phyloP scores from a whole-genome alignment of 257 asterid species.

The Anisodus tanguticus region DNA sequence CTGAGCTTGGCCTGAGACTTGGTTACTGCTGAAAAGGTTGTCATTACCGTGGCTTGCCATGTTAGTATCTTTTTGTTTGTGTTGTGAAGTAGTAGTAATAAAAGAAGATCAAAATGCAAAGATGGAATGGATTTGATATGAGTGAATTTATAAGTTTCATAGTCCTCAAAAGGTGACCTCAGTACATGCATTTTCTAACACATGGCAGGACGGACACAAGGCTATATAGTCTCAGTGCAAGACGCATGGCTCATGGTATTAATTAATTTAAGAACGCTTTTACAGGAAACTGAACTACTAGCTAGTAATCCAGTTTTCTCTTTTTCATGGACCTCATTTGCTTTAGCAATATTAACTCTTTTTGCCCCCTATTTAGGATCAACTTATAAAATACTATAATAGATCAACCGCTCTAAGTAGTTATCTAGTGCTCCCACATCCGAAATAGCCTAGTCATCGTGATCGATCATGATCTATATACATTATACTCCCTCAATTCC shows the following conservation, averaged over 20 bases:
- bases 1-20: slow-evolving; percentile 2
- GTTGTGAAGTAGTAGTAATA: background rate
- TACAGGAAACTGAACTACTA: background rate
- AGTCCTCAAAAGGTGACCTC: background rate
- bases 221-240: background rate
- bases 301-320: too few species aligned
- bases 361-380: background rate
- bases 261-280: slow-evolving; percentile 5
- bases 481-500: too few species aligned
- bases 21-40: background rate
- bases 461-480: too few species aligned
- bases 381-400: too few species aligned
- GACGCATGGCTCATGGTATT: background rate
- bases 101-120: background rate
- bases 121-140: background rate
- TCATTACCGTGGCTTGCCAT: slow-evolving; percentile 30
- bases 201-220: background rate
- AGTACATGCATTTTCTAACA: slow-evolving; percentile 22
- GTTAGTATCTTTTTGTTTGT: background rate
- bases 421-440: too few species aligned
- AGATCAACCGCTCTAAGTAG: too few species aligned
- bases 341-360: too few species aligned
- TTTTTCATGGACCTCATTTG: background rate
- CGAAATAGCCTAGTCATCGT: too few species aligned
- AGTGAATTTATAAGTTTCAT: background rate